Conservation (phyloP, 495 filamentous ascomycete species). For the Xylaria castorea region DNA sequence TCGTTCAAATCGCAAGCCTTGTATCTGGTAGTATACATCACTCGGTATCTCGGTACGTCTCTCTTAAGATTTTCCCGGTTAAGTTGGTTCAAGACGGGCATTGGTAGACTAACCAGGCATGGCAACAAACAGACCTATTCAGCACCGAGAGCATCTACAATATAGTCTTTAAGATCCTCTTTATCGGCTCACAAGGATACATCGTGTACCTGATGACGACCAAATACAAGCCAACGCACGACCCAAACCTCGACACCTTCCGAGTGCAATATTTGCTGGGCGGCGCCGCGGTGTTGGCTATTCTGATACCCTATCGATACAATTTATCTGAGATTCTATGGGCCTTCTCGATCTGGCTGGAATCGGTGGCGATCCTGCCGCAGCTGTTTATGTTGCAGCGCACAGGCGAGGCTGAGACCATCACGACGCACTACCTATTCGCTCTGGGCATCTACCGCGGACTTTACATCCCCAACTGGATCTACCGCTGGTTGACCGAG, state of each 20-base stretch:
- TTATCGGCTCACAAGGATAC: conserved; percentile 87
- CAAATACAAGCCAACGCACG: conserved; percentile 94
- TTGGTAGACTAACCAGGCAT: not conserved
- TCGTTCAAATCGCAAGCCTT: conserved; percentile 97
- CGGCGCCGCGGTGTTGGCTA: conserved; percentile 74
- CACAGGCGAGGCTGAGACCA: conserved; percentile 96
- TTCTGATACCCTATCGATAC: conserved; percentile 86
- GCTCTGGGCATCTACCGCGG: conserved; percentile 90
- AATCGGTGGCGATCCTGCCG: conserved; percentile 93
- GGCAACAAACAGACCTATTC: conserved; percentile 71
- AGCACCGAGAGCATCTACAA: conserved; percentile 88
- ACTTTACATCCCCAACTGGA: conserved; percentile 98
- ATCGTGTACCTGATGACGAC: conserved; percentile 96
- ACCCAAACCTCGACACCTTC: conserved; percentile 95
- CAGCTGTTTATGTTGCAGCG: conserved; percentile 98
- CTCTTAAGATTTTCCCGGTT: not conserved
- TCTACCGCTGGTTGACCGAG: conserved; percentile 84
- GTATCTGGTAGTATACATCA: conserved; percentile 91
- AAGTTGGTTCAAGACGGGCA: not conserved
- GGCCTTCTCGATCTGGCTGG: conserved; percentile 98
- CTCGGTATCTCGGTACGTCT: conserved; percentile 80
- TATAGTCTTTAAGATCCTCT: conserved; percentile 93
- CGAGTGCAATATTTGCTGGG: conserved; percentile 90
- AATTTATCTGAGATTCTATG: conserved; percentile 79
- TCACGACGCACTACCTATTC: conserved; percentile 97